Conservation (phyloP, 768 basidiomycete genomes). For the Termitomyces bulborhizus region DNA sequence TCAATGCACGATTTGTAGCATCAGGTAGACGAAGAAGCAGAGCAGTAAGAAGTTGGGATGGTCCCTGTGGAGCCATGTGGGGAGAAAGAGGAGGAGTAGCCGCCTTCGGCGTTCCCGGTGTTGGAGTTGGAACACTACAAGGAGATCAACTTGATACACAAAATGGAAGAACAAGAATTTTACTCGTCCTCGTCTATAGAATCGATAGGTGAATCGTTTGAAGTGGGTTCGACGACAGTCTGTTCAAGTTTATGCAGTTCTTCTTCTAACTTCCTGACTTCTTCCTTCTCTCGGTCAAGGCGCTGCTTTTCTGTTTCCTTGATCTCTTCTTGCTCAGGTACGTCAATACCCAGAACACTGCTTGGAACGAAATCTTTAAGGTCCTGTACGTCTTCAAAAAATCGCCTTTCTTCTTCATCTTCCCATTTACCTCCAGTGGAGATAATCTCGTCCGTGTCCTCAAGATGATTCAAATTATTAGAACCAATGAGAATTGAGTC, state of each 20-base stretch:
- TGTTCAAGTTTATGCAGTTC: constrained; percentile 61
- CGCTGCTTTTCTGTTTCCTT: constrained; percentile 46
- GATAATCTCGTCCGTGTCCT: constrained; percentile 51
- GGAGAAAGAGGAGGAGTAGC: constrained; percentile 57
- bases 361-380: constrained; percentile 88
- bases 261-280: constrained; percentile 70
- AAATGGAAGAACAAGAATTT: constrained; percentile 11
- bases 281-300: constrained; percentile 56
- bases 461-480: constrained; percentile 27
- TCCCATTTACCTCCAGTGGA: constrained; percentile 86
- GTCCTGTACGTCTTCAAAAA: constrained; percentile 92
- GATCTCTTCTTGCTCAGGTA: constrained; percentile 36
- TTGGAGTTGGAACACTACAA: constrained; percentile 50
- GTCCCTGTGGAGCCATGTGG: constrained; percentile 78
- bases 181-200: constrained; percentile 37
- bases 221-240: constrained; percentile 8
- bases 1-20: constrained; percentile 82
- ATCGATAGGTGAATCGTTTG: constrained; percentile 12
- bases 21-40: constrained; percentile 89
- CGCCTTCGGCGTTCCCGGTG: constrained; percentile 61
- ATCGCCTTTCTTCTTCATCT: constrained; percentile 92
- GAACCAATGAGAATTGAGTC: constrained; percentile 78
- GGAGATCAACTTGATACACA: constrained; percentile 15
- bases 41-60: constrained; percentile 87
- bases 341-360: constrained; percentile 74